Base-by-base conservation (phyloP, 2,329 filamentous ascomycete species). In the Ophiostoma novo-ulmi region DNA sequence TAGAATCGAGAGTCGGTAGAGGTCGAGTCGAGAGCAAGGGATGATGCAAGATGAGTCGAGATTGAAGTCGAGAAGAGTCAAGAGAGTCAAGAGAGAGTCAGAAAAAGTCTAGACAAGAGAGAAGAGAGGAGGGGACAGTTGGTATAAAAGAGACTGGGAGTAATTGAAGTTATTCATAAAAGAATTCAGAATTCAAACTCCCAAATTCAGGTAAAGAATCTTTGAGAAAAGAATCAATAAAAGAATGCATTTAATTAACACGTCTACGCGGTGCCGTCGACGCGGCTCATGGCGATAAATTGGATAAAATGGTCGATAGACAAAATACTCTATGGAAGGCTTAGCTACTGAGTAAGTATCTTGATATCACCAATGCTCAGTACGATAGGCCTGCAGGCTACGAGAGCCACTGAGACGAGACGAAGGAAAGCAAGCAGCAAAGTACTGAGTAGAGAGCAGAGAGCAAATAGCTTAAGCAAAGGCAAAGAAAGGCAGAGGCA, bases 261-360 rank as follows among this genome's bases (percentile, higher is more conserved):
- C 58, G 58, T 63, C 58, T 58, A 35, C 58, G 58, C 58, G 58
- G 58, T 63, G 58, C 20, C 20, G 20, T 31, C 58, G 58, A 63
- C 58, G 58, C 58, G 58, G 58, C 58, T 63, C 44, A 48, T 48
- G 17, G 58, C 58, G 58, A 63, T 63, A 63, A 63, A 63, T 63
- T 63, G 52, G 22, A 58, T n/a, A 26, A 58, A 58, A 48, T 48
- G 20, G 14, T 14, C 14, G 14, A 44, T 11, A 11, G 14, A 44
- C 14, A 44, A 31, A 31, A 31, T 31, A 31, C 1, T 31, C 26
- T 31, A 31, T 3, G 31, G 22, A 20, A 58, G n/a, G 31, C 3
- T 58, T 22, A 58, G 58, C 58, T 63, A 7, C 58, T 63, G 1
- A 4, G 17, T 39, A 48, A 3, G 31, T 31, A 31, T 31, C 31